Conservation (phyloP, 2,329 filamentous ascomycete species). For the Dothiorella sarmentorum region DNA sequence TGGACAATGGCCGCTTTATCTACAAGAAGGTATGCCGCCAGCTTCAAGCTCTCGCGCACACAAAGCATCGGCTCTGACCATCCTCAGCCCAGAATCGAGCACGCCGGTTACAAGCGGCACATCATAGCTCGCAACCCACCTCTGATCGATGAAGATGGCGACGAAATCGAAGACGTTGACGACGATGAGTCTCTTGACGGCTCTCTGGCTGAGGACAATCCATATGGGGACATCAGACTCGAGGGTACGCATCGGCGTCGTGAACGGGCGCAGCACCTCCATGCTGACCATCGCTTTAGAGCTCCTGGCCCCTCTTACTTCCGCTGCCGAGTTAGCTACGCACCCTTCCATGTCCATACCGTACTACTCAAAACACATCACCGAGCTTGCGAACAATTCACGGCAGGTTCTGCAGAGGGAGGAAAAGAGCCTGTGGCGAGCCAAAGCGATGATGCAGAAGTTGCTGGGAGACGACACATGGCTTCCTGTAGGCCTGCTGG, state of each 20-base stretch:
- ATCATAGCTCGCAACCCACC: constrained; percentile 73
- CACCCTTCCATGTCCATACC: constrained; percentile 73
- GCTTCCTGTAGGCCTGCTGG: constrained; percentile 54
- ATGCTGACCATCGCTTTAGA: constrained; percentile 48
- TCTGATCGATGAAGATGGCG: constrained; percentile 73
- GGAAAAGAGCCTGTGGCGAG: constrained; percentile 67
- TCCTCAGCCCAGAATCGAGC: constrained; percentile 61
- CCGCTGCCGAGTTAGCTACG: constrained; percentile 68
- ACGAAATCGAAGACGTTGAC: constrained; percentile 69
- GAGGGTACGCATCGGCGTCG: constrained; percentile 52
- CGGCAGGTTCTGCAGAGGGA: constrained; percentile 72
- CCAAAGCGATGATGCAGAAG: constrained; percentile 69
- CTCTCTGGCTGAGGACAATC: constrained; percentile 57
- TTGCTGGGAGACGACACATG: constrained; percentile 72
- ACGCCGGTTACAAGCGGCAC: constrained; percentile 67
- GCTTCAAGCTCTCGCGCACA: not conserved
- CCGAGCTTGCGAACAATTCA: constrained; percentile 66
- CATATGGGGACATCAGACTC: constrained; percentile 68
- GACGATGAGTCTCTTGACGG: constrained; percentile 61
- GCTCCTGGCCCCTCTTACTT: constrained; percentile 70
- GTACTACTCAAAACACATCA: constrained; percentile 70
- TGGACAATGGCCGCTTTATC: constrained; percentile 55
- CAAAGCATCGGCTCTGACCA: not conserved
- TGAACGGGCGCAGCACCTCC: not conserved
- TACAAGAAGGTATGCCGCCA: constrained; percentile 64